These are phyloP conservation scores for Colletotrichum truncatum DNA, from an alignment of 2,329 filamentous ascomycete genomes.

Conservation along the genomic window DNA sequence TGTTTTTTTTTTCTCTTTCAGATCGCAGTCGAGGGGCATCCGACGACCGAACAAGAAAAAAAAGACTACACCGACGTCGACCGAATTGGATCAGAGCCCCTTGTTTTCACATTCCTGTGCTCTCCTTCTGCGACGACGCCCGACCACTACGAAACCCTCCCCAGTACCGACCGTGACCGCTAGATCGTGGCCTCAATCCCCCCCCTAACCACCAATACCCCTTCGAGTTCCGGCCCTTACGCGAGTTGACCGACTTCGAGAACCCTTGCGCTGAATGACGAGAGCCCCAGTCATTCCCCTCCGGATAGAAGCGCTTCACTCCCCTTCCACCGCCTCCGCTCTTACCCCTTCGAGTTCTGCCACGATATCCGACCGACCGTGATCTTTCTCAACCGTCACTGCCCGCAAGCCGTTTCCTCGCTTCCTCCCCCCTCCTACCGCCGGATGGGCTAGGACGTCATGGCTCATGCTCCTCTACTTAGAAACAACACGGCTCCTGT, in stretches of 20 bases:
- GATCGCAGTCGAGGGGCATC: neutral
- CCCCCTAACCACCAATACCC: slow-evolving; percentile 12
- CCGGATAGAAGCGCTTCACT: slow-evolving; percentile 20
- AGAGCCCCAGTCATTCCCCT: slow-evolving; percentile 16
- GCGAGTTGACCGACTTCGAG: slow-evolving; percentile 17
- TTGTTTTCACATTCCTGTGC: neutral
- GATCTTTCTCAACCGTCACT: neutral
- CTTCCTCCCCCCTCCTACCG: slow-evolving; percentile 9
- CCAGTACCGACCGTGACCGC: slow-evolving; percentile 23
- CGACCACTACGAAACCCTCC: slow-evolving; percentile 9
- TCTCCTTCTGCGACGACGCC: slow-evolving; percentile 16
- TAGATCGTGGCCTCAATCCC: slow-evolving; percentile 7
- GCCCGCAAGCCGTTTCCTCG: neutral
- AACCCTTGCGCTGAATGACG: slow-evolving; percentile 24
- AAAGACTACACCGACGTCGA: neutral
- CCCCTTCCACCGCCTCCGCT: neutral
- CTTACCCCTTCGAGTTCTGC: neutral
- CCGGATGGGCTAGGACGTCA: slow-evolving; percentile 57
- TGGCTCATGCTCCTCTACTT: slow-evolving; percentile 68
- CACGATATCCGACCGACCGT: slow-evolving; percentile 15
- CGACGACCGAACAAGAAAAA: neutral
- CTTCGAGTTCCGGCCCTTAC: neutral
- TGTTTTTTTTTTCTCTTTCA: no score
- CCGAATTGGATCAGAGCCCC: neutral
- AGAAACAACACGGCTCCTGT: slow-evolving; percentile 67